Conservation (phyloP, 2,329 filamentous ascomycete species). For the Lecanicillium sp. region DNA sequence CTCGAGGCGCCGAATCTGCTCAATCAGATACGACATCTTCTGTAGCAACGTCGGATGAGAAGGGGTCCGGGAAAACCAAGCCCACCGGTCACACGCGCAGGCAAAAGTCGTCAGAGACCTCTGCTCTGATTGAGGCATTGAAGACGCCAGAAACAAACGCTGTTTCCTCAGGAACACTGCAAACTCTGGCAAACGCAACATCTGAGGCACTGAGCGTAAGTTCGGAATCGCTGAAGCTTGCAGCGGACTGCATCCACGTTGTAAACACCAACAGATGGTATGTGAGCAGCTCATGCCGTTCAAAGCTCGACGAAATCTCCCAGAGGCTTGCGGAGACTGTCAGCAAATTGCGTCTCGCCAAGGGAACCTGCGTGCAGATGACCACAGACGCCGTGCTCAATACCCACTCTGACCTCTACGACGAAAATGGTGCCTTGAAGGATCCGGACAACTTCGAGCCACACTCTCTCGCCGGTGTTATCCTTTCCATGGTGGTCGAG, state of each 20-base stretch:
- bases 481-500: slow-evolving; percentile 39
- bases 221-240: slow-evolving; percentile 15
- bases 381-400: slow-evolving; percentile 33
- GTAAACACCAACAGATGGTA: slow-evolving; percentile 24
- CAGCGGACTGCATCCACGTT: slow-evolving; percentile 16
- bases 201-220: slow-evolving; percentile 1
- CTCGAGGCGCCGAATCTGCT: slow-evolving; percentile 7
- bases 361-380: slow-evolving; percentile 17
- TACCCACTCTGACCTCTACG: slow-evolving; percentile 31
- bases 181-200: slow-evolving; percentile 19
- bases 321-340: slow-evolving; percentile 14
- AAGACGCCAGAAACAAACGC: slow-evolving; percentile 24
- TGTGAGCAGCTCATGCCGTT: slow-evolving; percentile 13
- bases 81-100: slow-evolving; percentile 12
- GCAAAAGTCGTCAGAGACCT: slow-evolving; percentile 22
- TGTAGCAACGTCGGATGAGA: neutral
- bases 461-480: slow-evolving; percentile 28
- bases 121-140: slow-evolving; percentile 27
- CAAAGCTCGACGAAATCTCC: slow-evolving; percentile 14
- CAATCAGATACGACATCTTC: neutral
- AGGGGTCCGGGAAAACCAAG: slow-evolving; percentile 3
- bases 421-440: slow-evolving; percentile 29
- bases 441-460: slow-evolving; percentile 14
- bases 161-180: too few species aligned
- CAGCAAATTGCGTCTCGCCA: slow-evolving; percentile 18